Evolutionary conservation across 306 rosid genomes (phyloP).

Genomic region (Casuarina cunninghamiana): DNA sequence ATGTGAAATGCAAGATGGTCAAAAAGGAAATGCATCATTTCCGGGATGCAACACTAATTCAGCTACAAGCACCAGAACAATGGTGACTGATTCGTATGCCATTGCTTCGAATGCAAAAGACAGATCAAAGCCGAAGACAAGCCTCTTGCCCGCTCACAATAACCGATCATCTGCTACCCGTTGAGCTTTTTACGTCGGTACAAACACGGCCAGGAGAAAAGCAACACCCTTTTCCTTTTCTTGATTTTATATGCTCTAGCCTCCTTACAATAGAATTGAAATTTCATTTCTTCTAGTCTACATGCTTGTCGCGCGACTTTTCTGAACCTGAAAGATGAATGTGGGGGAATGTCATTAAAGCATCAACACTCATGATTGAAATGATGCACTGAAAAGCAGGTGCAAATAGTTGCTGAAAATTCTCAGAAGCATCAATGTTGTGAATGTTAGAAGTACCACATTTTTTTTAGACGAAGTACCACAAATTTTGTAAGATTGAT

Average conservation of each 20-base stretch:
- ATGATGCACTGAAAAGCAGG: neutral
- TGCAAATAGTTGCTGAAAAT: neutral
- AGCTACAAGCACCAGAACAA: neutral
- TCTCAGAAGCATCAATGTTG: neutral
- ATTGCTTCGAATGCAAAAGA: neutral
- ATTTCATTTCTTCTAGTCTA: conserved; percentile 16
- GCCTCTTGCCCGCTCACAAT: neutral
- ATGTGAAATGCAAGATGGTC: neutral
- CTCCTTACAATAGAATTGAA: conserved; percentile 9
- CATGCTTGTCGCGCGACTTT: conserved; percentile 10
- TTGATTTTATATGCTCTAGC: conserved; percentile 7
- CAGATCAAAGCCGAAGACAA: neutral
- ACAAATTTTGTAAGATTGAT: too few relatives aligned
- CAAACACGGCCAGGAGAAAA: conserved; percentile 30
- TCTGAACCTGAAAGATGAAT: conserved; percentile 34
- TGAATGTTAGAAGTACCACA: neutral
- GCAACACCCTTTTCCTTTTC: neutral
- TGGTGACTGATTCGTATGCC: neutral
- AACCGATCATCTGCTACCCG: neutral
- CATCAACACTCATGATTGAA: conserved; percentile 4
- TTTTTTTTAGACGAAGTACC: too few relatives aligned
- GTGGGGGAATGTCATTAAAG: conserved; percentile 9
- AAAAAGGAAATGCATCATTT: neutral
- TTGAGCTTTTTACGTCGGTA: conserved; percentile 1
- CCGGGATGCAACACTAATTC: neutral